phyloP scores from a whole-genome alignment of 108 stramenopile species.

The Stephanodiscus minutulus region DNA sequence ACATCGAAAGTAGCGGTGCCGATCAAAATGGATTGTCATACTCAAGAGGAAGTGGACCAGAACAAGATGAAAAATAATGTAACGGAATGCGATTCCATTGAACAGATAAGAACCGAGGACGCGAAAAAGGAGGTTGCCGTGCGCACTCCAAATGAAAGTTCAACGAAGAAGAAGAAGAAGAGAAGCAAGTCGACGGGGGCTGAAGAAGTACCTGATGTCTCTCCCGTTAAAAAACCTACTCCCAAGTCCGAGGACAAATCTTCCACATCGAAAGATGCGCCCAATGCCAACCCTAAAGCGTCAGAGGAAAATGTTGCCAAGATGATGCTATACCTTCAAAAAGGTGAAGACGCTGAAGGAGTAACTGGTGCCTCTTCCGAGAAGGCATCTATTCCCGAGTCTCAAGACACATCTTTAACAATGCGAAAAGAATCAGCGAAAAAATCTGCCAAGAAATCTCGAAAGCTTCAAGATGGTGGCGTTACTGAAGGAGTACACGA shows the following conservation, averaged over 20 bases:
- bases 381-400: no score
- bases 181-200: conserved; percentile 3
- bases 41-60: background rate
- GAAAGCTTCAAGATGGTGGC: no score
- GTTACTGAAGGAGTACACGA: no score
- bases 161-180: conserved; percentile 24
- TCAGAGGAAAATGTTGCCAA: background rate
- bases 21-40: background rate
- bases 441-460: no score
- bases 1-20: background rate
- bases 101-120: background rate
- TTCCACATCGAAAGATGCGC: no score
- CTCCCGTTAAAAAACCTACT: background rate
- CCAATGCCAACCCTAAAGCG: background rate
- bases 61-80: background rate
- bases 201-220: conserved; percentile 3
- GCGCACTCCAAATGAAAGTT: conserved; percentile 14
- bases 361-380: no score
- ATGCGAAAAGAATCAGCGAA: no score
- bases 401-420: no score
- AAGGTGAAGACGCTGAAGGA: no score
- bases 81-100: conserved; percentile 3
- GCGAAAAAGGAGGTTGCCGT: background rate
- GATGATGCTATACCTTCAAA: no score
- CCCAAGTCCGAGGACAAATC: background rate